Base-by-base conservation (phyloP, 257 asterid genomes). In the Solanum appendiculatum region DNA sequence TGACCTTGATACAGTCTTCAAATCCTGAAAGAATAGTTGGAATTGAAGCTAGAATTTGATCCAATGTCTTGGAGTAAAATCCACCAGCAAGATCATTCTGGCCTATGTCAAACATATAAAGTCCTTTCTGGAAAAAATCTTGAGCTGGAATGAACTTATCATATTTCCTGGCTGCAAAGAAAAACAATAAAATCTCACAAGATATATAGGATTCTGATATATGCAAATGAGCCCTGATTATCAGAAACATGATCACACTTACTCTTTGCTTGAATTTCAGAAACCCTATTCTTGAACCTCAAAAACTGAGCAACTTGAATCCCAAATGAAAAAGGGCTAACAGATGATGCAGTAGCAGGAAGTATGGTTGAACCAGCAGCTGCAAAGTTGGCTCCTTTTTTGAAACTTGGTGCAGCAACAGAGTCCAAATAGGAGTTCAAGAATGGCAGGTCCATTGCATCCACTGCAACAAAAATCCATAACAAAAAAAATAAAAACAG, bases 81-180 rank as follows among this genome's bases (percentile, higher is more conserved):
- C 97, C 98, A 15, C 98, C 96, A 16, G 99, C 98, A 4, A 97
- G 94, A 90, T 97, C 99, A 87, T 97, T 97, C 92, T 97, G 99
- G 88, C 98, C 99, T 84, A 97, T 95, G 88, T 97, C 99, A 73
- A 97, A 97, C 94, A 92, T 94, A 93, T 94, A 97, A 66, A 97
- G 99, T 0, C 91, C 99, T 90, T 91, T 95, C 83, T 85, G 91
- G 29, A 95, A 95, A 75, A 31, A 94, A 86, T 93, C 98, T 88
- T 86, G 89, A 37, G 93, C 90, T 70, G 99, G 99, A 25, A 96
- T 36, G 84, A 93, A 95, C 91, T 91, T 96, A 82, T 92, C 94
- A 84, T 66, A 90, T 87, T 88, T 95, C 87, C 90, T 93, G 27
- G 94, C 99, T 97, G 92, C 90, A 86, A 91, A 78, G 42, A 74